These are phyloP conservation scores for Chytriomyces sp. DNA, from an alignment of 192 early-diverging fungal genomes.

Conservation along the genomic window DNA sequence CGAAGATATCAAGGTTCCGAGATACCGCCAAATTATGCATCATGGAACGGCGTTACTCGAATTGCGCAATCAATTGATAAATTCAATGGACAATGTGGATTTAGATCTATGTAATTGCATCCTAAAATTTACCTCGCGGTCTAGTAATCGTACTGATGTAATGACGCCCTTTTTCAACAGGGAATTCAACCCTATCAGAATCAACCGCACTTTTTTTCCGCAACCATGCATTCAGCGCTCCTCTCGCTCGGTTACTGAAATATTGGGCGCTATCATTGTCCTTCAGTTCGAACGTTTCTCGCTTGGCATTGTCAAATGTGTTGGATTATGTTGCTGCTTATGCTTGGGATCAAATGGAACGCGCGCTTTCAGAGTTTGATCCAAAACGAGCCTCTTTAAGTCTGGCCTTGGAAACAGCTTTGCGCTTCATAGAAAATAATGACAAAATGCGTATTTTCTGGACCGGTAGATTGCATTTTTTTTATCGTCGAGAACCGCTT, in stretches of 20 bases:
- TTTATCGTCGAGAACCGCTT: neutral
- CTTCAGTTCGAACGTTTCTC: neutral
- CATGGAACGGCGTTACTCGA: neutral
- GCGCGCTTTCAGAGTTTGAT: neutral
- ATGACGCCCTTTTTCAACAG: neutral
- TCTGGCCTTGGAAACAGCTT: neutral
- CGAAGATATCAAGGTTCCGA: neutral
- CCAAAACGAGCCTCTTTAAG: neutral
- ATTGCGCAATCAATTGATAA: neutral
- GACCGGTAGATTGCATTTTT: neutral
- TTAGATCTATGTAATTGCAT: neutral
- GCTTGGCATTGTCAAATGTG: neutral
- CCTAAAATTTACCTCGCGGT: neutral
- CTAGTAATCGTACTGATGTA: neutral
- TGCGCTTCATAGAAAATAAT: neutral
- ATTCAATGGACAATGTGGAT: neutral
- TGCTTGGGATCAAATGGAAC: neutral
- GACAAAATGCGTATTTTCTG: neutral
- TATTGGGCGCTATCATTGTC: neutral
- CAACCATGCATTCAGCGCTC: neutral
- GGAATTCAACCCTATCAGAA: neutral
- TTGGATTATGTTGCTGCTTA: neutral
- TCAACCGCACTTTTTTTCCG: neutral
- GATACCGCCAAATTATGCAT: neutral
- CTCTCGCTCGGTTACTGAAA: neutral